Evolutionary conservation across 306 rosid genomes (phyloP), one percentile per base, ranked within the genome.

Genomic region (Malus sylvestris): DNA sequence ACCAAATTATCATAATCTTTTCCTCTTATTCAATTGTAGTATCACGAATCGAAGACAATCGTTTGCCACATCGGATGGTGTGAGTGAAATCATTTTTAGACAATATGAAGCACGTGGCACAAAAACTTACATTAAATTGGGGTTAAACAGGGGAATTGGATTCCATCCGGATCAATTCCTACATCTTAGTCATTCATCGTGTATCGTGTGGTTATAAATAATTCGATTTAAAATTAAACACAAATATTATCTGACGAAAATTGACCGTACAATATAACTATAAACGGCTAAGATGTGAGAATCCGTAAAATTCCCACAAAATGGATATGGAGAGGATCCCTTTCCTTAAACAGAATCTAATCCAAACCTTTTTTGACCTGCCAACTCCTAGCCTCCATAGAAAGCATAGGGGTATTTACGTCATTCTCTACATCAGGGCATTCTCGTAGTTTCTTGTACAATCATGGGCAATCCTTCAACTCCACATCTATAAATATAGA

Each of bases 401-500:
- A 51, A 61, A 61, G 13, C 22, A 5, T 5, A 16, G 66, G 81
- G 84, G 45, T 6, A 30, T 0, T 70, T 29, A 25, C 4, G 84
- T 76, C 81, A 19, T 76, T 67, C 46, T 0, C 2, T 0, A 2
- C 0, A 35, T 10, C 3, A 0, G 8, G 84, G 75, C 11, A 76
- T 32, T 71, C 46, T n/a, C 32, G 84, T 76, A n/a, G 59, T 70
- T 71, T 16, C 16, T 6, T 0, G 0, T 0, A 12, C 5, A 65
- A 4, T 14, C 20, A 44, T 10, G 84, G 84, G 74, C 18, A 71
- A 42, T 45, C 14, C 6, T 0, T 10, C 2, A 44, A 10, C 3
- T 3, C 23, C 20, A 5, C 16, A 7, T 81, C 81, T 81, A 81
- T 81, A 81, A 81, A 81, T 76, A 76, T 0, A 19, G 53, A 19